These are phyloP conservation scores for Blastomyces parvus DNA, from an alignment of 2,329 filamentous ascomycete species.

Conservation along the genomic window DNA sequence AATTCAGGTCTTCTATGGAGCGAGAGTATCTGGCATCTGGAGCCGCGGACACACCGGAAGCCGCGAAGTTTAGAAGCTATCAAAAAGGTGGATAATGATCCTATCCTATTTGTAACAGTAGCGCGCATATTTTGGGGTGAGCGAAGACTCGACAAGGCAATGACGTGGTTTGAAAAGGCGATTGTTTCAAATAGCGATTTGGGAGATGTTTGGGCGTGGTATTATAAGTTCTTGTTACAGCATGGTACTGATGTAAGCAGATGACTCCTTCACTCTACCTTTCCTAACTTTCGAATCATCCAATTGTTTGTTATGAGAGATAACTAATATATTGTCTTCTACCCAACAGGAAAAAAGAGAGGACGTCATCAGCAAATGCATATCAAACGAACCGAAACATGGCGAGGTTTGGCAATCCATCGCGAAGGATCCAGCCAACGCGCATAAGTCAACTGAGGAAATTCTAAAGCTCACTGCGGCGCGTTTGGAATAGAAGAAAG, in stretches of 20 bases:
- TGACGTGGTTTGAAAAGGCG: conserved; percentile 96
- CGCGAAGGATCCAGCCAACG: conserved; percentile 77
- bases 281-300: neutral
- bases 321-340: neutral
- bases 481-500: conserved; percentile 14
- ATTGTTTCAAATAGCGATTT: conserved; percentile 75
- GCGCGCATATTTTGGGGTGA: conserved; percentile 96
- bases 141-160: conserved; percentile 81
- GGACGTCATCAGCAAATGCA: conserved; percentile 73
- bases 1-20: conserved; percentile 81
- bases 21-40: conserved; percentile 92
- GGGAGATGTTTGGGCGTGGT: conserved; percentile 97
- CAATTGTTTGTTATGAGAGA: neutral
- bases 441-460: conserved; percentile 64
- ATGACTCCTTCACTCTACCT: neutral
- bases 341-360: conserved; percentile 61
- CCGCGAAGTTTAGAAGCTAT: conserved; percentile 86
- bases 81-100: conserved; percentile 91
- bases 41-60: conserved; percentile 84
- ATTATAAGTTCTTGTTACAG: conserved; percentile 83
- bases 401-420: conserved; percentile 86
- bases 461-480: conserved; percentile 69
- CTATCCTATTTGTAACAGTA: conserved; percentile 78
- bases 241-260: conserved; percentile 66
- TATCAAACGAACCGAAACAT: conserved; percentile 76